phyloP scores from a whole-genome alignment of 1,139 yeast genomes.

The Pichia sorboxylosa region DNA sequence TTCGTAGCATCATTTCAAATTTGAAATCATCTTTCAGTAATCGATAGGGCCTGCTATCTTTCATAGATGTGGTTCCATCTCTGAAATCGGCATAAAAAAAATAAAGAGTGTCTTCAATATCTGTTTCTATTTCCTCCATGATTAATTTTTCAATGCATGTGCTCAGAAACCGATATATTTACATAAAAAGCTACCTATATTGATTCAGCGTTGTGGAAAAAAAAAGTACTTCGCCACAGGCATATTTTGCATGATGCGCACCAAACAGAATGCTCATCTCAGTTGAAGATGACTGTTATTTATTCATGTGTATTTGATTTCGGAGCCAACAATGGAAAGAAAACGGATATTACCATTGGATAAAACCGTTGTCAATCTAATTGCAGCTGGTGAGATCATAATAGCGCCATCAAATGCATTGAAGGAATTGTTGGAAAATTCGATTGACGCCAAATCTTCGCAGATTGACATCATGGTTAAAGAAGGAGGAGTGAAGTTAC shows the following conservation, averaged over 20 bases:
- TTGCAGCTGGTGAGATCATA: slow-evolving; percentile 97
- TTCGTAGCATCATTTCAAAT: slow-evolving; percentile 19
- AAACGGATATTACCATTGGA: slow-evolving; percentile 36
- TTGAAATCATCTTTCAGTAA: slow-evolving; percentile 18
- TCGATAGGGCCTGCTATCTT: neutral
- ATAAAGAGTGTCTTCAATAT: no score
- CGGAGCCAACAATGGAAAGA: slow-evolving; percentile 1
- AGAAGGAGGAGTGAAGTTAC: slow-evolving; percentile 43
- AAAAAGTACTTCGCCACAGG: no score
- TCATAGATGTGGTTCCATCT: neutral
- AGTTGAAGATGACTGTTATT: no score
- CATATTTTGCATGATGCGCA: no score
- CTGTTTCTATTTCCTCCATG: no score
- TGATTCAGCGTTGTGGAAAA: no score
- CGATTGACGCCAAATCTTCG: slow-evolving; percentile 40
- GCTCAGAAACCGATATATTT: no score
- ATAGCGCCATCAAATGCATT: slow-evolving; percentile 79
- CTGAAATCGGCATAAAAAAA: slow-evolving; percentile 5
- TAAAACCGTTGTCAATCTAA: slow-evolving; percentile 64
- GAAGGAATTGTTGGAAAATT: slow-evolving; percentile 45
- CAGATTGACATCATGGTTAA: slow-evolving; percentile 38
- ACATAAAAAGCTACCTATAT: no score
- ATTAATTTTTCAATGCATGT: no score
- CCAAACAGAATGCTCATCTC: no score
- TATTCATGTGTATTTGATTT: no score